Percentiles rank a stretch among this genome's conserved stretches.
These are phyloP conservation scores for Hanseniaspora taiwanica DNA, from an alignment of 805 yeast species.

Conservation along the genomic window DNA sequence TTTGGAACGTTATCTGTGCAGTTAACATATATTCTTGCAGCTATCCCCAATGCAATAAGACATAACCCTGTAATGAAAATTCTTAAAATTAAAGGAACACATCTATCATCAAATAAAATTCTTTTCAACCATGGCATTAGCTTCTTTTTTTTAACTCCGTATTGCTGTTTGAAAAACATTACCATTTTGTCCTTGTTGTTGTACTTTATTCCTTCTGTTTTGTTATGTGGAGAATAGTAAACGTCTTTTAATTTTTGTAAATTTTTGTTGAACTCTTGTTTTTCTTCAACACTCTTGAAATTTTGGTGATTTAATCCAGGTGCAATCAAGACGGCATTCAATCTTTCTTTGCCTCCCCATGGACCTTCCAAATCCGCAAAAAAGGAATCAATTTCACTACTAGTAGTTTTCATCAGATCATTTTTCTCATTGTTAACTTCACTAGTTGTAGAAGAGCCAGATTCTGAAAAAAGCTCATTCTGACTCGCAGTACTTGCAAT, in stretches of 20 bases:
- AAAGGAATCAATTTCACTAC: too few relatives aligned
- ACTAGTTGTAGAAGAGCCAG: too few relatives aligned
- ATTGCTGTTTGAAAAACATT: conserved; percentile 23
- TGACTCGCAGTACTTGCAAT: too few relatives aligned
- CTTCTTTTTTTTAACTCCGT: conserved; percentile 40
- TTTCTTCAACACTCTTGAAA: conserved; percentile 18
- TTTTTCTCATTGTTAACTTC: too few relatives aligned
- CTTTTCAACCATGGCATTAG: conserved; percentile 50
- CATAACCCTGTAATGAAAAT: conserved; percentile 45
- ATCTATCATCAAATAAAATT: conserved; percentile 59
- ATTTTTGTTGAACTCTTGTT: conserved; percentile 20
- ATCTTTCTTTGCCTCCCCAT: conserved; percentile 64
- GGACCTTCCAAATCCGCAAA: conserved; percentile 32
- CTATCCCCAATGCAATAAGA: conserved; percentile 57
- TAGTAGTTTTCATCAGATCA: too few relatives aligned
- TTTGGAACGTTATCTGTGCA: conserved; percentile 15
- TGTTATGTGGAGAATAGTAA: conserved; percentile 10
- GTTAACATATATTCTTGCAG: conserved; percentile 41
- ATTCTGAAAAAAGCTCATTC: too few relatives aligned
- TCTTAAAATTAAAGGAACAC: conserved; percentile 68
- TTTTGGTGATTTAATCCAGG: conserved; percentile 15
- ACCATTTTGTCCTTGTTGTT: conserved; percentile 17
- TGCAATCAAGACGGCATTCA: conserved; percentile 35
- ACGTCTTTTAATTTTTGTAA: conserved; percentile 17
- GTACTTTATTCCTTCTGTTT: conserved; percentile 1